Conservation (phyloP, 768 basidiomycete genomes). For the Mycena filopes region DNA sequence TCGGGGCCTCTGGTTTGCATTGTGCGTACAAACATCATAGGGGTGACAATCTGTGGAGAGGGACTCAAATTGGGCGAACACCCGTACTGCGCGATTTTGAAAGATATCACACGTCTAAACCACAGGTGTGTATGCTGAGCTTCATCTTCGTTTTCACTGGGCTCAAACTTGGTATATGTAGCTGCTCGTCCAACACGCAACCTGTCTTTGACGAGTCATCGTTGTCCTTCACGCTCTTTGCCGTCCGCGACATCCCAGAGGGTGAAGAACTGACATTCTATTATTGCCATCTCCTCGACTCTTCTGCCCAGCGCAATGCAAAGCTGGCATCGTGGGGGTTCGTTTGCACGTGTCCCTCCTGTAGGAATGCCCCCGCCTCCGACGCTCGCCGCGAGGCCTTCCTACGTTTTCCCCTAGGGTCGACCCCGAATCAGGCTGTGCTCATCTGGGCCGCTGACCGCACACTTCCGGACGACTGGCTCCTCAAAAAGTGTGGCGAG, state of each 20-base stretch:
- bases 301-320: neutral
- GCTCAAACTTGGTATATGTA: conserved; percentile 5
- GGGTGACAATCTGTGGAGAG: conserved; percentile 12
- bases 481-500: conserved; percentile 10
- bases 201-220: conserved; percentile 37
- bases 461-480: conserved; percentile 26
- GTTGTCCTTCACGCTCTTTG: conserved; percentile 41
- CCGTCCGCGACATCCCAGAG: conserved; percentile 7
- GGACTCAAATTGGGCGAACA: neutral
- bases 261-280: conserved; percentile 12
- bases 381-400: conserved; percentile 18
- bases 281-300: neutral
- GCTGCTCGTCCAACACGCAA: conserved; percentile 35
- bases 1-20: conserved; percentile 43
- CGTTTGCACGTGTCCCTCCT: conserved; percentile 45
- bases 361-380: conserved; percentile 31
- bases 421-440: conserved; percentile 41
- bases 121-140: conserved; percentile 34
- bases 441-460: conserved; percentile 42
- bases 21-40: conserved; percentile 24
- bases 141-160: neutral
- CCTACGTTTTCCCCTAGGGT: no score
- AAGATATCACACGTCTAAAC: conserved; percentile 39
- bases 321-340: conserved; percentile 43
- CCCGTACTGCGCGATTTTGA: conserved; percentile 25